These are phyloP conservation scores for Saturnispora sanitii DNA, from an alignment of 805 yeast genomes.

Conservation along the genomic window DNA sequence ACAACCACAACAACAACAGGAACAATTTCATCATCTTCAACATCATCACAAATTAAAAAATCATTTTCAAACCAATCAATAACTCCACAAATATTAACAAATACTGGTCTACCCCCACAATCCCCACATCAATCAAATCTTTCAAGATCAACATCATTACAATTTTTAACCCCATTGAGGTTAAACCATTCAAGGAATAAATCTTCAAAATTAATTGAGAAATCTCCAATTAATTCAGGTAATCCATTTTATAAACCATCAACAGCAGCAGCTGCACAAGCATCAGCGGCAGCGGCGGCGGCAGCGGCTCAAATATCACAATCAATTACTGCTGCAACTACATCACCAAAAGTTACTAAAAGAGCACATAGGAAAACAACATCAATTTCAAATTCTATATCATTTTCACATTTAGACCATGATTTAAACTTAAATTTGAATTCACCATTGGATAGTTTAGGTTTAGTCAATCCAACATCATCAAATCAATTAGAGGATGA, in stretches of 20 bases:
- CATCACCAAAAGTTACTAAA: constrained; percentile 32
- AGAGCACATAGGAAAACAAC: constrained; percentile 23
- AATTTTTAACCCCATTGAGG: constrained; percentile 15
- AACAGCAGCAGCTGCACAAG: too few species aligned
- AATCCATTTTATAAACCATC: constrained; percentile 44
- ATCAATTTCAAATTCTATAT: constrained; percentile 24
- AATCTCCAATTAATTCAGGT: constrained; percentile 28
- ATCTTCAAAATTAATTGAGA: constrained; percentile 19
- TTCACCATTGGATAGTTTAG: constrained; percentile 15
- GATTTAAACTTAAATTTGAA: constrained; percentile 23
- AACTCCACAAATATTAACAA: constrained; percentile 13
- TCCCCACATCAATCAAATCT: constrained; percentile 12
- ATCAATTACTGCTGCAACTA: constrained; percentile 23
- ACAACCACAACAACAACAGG: neutral
- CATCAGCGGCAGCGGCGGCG: neutral
- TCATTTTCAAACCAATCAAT: constrained; percentile 11
- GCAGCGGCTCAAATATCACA: neutral
- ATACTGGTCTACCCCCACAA: too few species aligned
- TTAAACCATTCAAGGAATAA: constrained; percentile 17
- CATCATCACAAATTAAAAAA: constrained; percentile 8
- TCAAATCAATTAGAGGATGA: neutral
- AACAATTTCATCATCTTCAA: constrained; percentile 15
- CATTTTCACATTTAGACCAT: constrained; percentile 24
- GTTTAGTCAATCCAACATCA: constrained; percentile 3
- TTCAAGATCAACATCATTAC: constrained; percentile 10